Evolutionary conservation across 768 basidiomycete genomes (phyloP).

Genomic region (Erythrobasidium yunnanense): DNA sequence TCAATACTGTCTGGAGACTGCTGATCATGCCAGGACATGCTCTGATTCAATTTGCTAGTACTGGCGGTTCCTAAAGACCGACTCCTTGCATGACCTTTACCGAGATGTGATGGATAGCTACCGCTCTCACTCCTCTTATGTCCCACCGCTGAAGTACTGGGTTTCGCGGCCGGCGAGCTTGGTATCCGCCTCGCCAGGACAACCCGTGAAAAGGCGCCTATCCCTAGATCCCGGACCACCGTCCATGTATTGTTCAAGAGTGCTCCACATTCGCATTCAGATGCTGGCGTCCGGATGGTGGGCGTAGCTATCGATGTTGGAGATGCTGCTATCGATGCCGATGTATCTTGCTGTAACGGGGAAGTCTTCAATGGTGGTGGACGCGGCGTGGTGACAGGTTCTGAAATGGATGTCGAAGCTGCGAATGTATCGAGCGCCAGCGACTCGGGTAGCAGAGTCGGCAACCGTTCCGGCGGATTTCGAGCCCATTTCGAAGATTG

Average conservation of each 20-base stretch:
- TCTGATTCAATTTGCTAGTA: slow-evolving; percentile 36
- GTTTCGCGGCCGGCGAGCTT: no score
- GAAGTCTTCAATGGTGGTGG: neutral
- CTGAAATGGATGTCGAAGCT: neutral
- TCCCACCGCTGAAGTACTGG: no score
- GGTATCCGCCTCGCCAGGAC: slow-evolving; percentile 53
- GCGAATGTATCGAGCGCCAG: neutral
- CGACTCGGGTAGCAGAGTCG: slow-evolving; percentile 7
- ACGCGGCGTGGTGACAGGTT: neutral
- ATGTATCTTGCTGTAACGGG: neutral
- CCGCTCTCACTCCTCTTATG: no score
- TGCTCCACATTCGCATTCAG: slow-evolving; percentile 10
- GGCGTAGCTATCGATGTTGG: neutral
- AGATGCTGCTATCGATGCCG: neutral
- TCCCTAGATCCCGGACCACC: slow-evolving; percentile 52
- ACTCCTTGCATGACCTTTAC: neutral
- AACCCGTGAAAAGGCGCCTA: slow-evolving; percentile 64
- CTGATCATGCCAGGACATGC: slow-evolving; percentile 30
- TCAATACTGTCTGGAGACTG: slow-evolving; percentile 30
- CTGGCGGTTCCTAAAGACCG: no score
- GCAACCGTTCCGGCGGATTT: neutral
- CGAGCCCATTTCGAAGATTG: slow-evolving; percentile 11
- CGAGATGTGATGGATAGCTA: neutral
- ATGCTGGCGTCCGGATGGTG: neutral
- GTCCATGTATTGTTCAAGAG: slow-evolving; percentile 16